Conservation (phyloP, 441 rosid species). For the Theobroma grandiflorum region DNA sequence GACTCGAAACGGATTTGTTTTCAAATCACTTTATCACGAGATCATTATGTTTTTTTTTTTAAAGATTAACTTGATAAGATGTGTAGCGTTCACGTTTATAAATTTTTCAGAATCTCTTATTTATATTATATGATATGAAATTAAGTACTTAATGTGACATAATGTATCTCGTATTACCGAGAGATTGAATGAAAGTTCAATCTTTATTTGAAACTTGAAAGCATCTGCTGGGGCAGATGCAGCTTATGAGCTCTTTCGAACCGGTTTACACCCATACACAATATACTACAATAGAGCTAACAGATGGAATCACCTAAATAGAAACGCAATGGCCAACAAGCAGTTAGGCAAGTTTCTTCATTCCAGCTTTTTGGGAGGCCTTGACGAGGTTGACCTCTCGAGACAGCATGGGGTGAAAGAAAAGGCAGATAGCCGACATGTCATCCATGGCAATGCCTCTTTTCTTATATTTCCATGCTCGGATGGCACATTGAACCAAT, state of each 20-base stretch:
- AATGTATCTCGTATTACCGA: too few species aligned
- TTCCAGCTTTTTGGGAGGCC: slow-evolving; percentile 17
- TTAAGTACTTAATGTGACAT: too few species aligned
- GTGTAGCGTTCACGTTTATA: too few species aligned
- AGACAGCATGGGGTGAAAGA: slow-evolving; percentile 51
- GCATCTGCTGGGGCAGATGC: background rate
- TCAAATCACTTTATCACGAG: too few species aligned
- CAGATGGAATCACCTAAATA: too few species aligned
- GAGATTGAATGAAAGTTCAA: too few species aligned
- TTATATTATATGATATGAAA: too few species aligned
- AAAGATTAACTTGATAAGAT: too few species aligned
- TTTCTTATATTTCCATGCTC: slow-evolving; percentile 78
- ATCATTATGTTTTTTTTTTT: too few species aligned
- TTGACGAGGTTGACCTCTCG: slow-evolving; percentile 1
- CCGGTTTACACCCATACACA: background rate
- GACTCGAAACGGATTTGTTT: too few species aligned
- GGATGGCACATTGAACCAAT: slow-evolving; percentile 70
- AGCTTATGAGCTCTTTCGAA: background rate
- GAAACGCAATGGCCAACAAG: background rate
- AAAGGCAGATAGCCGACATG: slow-evolving; percentile 87
- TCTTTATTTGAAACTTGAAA: background rate
- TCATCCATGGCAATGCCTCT: slow-evolving; percentile 81
- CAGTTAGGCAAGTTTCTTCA: background rate
- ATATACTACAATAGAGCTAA: too few species aligned
- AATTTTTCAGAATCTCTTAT: too few species aligned